phyloP scores from a whole-genome alignment of 768 basidiomycete species.

The Tephrocybe sp. region DNA sequence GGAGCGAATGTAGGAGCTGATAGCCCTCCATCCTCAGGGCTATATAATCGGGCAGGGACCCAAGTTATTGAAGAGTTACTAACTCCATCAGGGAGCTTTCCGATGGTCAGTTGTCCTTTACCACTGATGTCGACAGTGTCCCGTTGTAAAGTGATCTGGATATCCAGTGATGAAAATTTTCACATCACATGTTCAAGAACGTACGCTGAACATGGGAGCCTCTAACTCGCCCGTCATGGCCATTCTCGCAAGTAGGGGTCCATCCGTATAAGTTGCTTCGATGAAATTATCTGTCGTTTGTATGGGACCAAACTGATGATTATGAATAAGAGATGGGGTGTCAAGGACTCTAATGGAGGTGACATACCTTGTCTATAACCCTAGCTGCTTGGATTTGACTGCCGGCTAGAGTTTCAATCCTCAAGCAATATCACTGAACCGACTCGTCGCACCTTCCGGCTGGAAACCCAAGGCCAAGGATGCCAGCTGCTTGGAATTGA shows the following conservation, averaged over 20 bases:
- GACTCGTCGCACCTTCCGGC: constrained; percentile 65
- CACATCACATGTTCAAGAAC: neutral
- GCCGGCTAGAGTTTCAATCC: too few species aligned
- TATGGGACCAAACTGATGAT: constrained; percentile 22
- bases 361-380: constrained; percentile 21
- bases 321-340: neutral
- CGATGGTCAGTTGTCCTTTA: constrained; percentile 59
- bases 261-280: constrained; percentile 33
- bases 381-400: constrained; percentile 41
- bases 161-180: neutral
- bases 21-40: constrained; percentile 53
- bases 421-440: too few species aligned
- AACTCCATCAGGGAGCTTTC: constrained; percentile 57
- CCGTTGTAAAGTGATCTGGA: constrained; percentile 53
- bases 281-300: constrained; percentile 36
- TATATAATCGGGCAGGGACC: constrained; percentile 65
- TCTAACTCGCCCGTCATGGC: constrained; percentile 41
- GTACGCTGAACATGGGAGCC: constrained; percentile 50
- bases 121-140: constrained; percentile 59
- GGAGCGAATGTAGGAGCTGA: constrained; percentile 52
- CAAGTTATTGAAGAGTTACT: constrained; percentile 60
- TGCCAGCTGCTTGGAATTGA: constrained; percentile 46
- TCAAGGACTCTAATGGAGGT: neutral
- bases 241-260: constrained; percentile 49
- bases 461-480: constrained; percentile 72